Evolutionary conservation across 805 yeast species (phyloP), one percentile per base, ranked within the genome.

Genomic region (Starmera dryadoides): DNA sequence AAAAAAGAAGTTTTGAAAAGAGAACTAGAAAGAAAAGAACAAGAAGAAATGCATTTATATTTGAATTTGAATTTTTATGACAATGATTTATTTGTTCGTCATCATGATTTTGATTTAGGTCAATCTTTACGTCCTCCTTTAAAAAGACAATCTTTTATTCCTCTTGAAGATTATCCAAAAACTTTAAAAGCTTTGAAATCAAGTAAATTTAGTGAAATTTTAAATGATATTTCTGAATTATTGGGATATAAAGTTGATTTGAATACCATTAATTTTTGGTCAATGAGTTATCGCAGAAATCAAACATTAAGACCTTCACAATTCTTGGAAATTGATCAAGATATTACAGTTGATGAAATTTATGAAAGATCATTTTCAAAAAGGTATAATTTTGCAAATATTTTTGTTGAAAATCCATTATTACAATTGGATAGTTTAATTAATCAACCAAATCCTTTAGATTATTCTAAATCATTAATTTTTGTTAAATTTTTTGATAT

Each of bases 61-160:
- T 64, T 73, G 33, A 72, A 70, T 37, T 70, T 86, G 37, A 72
- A 75, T 38, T 60, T 86, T 23, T 76, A 75, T 42, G 71, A 84
- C 0, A 55, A 65, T 30, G 55, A 65, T 2, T 73, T 77, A 32
- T 81, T 86, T 49, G 61, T 64, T 40, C 63, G 73, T 39, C 81
- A 75, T 52, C 69, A 76, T 51, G 95, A 94, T 0, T 80, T 85
- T 53, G 96, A 88, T 56, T 54, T 83, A 14, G 86, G 81, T 11
- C 80, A 86, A 4, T 85, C 85, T 66, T 71, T 74, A 12, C 47
- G 55, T 16, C 71, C 74, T 23, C 73, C 68, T 2, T 56, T 75
- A n/a, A 69, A 67, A 46, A 69, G 68, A 29, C 55, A 56, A 15
- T 63, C 66, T 1, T 21, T 21, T 21, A 21, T 21, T 9, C 6